Percentiles rank a stretch among this genome's conserved stretches.
Evolutionary conservation across 495 filamentous ascomycete species (phyloP).

Genomic region (Neurospora sublineolata): DNA sequence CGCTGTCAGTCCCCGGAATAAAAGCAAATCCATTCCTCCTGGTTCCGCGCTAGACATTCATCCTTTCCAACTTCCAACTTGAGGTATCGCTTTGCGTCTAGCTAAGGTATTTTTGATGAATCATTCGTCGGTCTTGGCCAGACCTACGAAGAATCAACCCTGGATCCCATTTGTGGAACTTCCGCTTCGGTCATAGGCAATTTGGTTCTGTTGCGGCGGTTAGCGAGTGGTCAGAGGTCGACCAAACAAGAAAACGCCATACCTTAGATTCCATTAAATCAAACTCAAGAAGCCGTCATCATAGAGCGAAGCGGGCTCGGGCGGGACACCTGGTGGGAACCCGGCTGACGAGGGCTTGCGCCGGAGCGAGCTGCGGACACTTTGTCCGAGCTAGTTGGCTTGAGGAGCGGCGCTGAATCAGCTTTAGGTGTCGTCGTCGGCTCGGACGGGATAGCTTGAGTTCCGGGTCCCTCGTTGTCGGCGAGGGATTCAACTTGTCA

Average conservation of each 20-base stretch:
- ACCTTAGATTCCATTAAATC: slow-evolving; percentile 14
- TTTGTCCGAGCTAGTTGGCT: slow-evolving; percentile 27
- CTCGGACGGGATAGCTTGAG: slow-evolving; percentile 57
- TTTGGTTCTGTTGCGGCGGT: background rate
- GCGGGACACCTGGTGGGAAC: slow-evolving; percentile 31
- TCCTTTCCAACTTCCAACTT: background rate
- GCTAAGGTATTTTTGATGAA: background rate
- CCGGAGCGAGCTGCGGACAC: slow-evolving; percentile 26
- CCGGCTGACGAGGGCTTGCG: slow-evolving; percentile 25
- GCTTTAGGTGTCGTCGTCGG: slow-evolving; percentile 29
- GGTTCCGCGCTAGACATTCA: background rate
- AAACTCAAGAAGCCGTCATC: slow-evolving; percentile 46
- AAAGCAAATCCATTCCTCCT: background rate
- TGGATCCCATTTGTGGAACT: background rate
- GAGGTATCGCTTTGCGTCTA: background rate
- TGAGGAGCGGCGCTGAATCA: slow-evolving; percentile 17
- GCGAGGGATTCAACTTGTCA: slow-evolving; percentile 91
- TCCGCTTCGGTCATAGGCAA: background rate
- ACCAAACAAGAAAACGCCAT: slow-evolving; percentile 5
- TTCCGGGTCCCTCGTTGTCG: slow-evolving; percentile 65
- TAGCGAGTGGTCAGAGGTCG: background rate
- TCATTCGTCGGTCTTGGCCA: background rate
- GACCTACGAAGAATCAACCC: background rate
- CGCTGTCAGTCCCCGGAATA: background rate
- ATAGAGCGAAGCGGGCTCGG: slow-evolving; percentile 50